Base-by-base conservation (phyloP, 805 yeast genomes). In the Saturnispora sanitii region DNA sequence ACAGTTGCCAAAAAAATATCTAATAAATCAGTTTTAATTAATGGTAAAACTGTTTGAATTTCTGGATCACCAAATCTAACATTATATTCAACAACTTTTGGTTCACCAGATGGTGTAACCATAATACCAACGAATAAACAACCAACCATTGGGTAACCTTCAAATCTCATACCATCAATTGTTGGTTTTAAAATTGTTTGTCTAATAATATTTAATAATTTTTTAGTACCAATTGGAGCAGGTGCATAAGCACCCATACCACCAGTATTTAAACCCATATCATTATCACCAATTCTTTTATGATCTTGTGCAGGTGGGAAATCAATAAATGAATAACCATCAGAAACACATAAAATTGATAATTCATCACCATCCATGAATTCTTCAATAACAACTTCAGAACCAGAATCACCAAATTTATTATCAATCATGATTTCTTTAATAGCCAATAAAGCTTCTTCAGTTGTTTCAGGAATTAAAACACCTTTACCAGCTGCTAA, bases 241-340 rank as follows among this genome's bases (percentile, higher is more conserved):
- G 99, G 99, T 6, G 97, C 92, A 57, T 92, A 92, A 6, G 97
- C 95, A 49, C 99, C 99, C 99, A 92, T 92, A 48, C 99, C 99
- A 51, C 99, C 99, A 29, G 99, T 92, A 66, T 92, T 92, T 47
- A 90, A 71, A 20, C 99, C 99, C 30, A 77, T 68, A 61, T 92
- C 99, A 45, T 88, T 88, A 55, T 94, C 85, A 42, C 94, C 94
- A 51, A 82, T 73, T 61, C 98, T 79, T 68, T 92, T 92, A 66
- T 92, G 99, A 60, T 92, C 99, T 66, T 92, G 99, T 21, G 97
- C 96, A 34, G 97, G 84, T 33, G 99, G 99, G 44, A 92, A 73
- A 58, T 85, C 88, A 58, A 79, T 75, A 55, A 79, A 80, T 9
- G 94, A 76, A 68, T 92, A 90, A 43, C 98, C 99, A 58, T 92